Evolutionary conservation across 2,329 filamentous ascomycete species (phyloP).

Genomic region (Malbranchea zuffiana): DNA sequence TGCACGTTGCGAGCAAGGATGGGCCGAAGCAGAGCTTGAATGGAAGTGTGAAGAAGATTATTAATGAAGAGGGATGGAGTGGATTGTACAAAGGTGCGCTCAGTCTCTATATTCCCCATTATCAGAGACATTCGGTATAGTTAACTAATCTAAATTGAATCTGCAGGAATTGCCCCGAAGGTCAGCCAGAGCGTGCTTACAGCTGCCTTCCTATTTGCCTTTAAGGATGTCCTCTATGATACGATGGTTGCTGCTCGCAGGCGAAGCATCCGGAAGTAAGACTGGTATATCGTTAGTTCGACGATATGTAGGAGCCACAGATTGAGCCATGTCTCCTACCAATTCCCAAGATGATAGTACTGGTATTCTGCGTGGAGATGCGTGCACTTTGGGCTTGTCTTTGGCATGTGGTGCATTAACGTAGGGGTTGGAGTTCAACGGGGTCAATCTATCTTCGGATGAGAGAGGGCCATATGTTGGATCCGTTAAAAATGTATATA

Average conservation of each 20-base stretch:
- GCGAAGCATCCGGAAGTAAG: conserved; percentile 25
- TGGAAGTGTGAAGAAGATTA: conserved; percentile 64
- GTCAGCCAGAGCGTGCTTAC: conserved; percentile 94
- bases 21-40: conserved; percentile 72
- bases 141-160: conserved; percentile 3
- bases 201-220: conserved; percentile 90
- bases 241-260: conserved; percentile 29
- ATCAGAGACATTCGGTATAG: conserved; percentile 4
- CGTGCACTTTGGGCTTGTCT: no score
- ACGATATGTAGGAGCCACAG: no score
- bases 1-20: conserved; percentile 76
- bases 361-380: no score
- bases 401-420: no score
- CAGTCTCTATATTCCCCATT: conserved; percentile 7
- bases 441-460: no score
- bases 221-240: conserved; percentile 93
- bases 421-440: no score
- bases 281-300: no score
- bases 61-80: conserved; percentile 79
- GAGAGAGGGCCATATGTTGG: no score
- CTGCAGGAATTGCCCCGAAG: conserved; percentile 80
- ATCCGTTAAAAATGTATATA: no score
- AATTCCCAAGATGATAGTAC: no score
- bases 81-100: conserved; percentile 81
- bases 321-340: no score